Conservation (phyloP, 2,329 filamentous ascomycete species). For the Helotiales sp. region DNA sequence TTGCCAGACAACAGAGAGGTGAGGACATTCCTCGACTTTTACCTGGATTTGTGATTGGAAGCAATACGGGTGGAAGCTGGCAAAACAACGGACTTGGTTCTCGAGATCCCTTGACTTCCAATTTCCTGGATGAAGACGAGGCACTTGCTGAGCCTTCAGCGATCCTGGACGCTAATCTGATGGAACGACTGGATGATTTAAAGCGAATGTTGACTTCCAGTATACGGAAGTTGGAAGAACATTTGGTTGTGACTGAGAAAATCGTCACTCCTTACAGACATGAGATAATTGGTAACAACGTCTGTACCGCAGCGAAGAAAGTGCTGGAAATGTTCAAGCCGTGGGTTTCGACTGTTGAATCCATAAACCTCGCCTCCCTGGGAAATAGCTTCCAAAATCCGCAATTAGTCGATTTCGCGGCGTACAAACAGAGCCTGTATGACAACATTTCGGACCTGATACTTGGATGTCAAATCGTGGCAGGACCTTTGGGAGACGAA, state of each 20-base stretch:
- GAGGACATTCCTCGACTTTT: conserved; percentile 92
- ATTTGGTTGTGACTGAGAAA: conserved; percentile 74
- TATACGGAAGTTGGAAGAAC: conserved; percentile 85
- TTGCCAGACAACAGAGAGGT: conserved; percentile 88
- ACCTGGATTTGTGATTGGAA: conserved; percentile 90
- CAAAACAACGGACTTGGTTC: conserved; percentile 67
- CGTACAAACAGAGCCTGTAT: conserved; percentile 91
- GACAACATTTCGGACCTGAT: conserved; percentile 90
- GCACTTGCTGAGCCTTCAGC: conserved; percentile 68
- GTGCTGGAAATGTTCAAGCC: conserved; percentile 87
- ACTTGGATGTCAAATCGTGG: conserved; percentile 85
- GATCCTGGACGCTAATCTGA: conserved; percentile 71
- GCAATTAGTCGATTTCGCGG: conserved; percentile 81
- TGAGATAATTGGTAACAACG: conserved; percentile 75
- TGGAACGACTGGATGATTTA: conserved; percentile 83
- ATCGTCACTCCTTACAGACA: conserved; percentile 78
- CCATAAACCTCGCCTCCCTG: conserved; percentile 81
- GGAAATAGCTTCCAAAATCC: conserved; percentile 79
- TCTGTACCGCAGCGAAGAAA: conserved; percentile 75
- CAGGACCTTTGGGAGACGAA: conserved; percentile 87
- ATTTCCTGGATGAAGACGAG: conserved; percentile 85
- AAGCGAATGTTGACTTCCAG: conserved; percentile 83
- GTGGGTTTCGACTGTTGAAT: conserved; percentile 89
- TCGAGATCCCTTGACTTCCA: conserved; percentile 72
- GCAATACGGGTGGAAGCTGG: conserved; percentile 84